Base-by-base conservation (phyloP, 306 rosid genomes). In the Cucurbita maxima region DNA sequence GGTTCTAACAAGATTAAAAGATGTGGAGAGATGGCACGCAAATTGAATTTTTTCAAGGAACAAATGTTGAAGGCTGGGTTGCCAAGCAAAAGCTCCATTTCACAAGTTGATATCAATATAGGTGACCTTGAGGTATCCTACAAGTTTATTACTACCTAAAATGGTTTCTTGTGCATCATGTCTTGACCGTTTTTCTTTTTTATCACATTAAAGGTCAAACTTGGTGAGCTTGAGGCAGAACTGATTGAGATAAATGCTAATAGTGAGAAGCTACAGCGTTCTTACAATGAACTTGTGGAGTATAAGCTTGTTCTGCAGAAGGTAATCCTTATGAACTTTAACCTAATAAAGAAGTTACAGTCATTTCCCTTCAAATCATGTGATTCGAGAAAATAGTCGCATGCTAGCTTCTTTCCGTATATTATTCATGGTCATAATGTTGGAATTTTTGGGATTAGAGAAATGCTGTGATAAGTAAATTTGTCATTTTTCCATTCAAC, bases 11-110 rank as follows among this genome's bases (percentile, higher is more conserved):
- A 95, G 99, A 87, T 95, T 61, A 95, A 89, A 88, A 85, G 90
- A 87, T 83, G 86, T 77, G 99, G 88, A 70, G 99, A 95, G 92
- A 86, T 89, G 97, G 96, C 99, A 45, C 97, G 97, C 36, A 86
- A 85, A 82, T 79, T 95, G 62, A 95, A 88, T 13, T 95, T 84
- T 79, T 83, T 91, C 91, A 91, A 88, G 91, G 97, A 95, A 38
- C 97, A 95, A 78, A 95, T 95, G 88, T 82, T 54, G 54, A 95
- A 85, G 88, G 88, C 96, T 19, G 91, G 86, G 67, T 84, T 95
- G 71, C 79, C 80, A 59, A 88, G 93, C 60, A 84, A 77, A 76
- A 58, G 25, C 66, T 81, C 89, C 30, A 30, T 74, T 68, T 30
- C 84, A 56, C 73, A 58, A 75, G 81, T 14, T 81, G 88, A 82